phyloP scores from a whole-genome alignment of 2,329 filamentous ascomycete species.

The Coniochaeta sp. region DNA sequence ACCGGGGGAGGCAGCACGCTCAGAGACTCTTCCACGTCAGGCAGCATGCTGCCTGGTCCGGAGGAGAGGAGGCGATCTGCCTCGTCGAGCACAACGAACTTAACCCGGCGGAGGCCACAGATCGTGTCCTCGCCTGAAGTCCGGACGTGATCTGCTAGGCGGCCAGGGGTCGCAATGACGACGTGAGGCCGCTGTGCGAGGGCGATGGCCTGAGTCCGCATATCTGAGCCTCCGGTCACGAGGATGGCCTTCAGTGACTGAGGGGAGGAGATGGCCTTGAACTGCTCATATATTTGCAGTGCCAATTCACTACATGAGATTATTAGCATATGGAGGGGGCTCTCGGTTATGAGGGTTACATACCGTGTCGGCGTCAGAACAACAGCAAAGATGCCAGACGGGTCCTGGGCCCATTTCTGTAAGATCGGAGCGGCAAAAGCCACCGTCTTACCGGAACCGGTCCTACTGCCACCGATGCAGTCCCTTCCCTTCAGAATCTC shows the following conservation, averaged over 20 bases:
- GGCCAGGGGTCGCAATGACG: constrained; percentile 88
- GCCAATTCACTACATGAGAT: constrained; percentile 62
- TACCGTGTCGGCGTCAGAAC: constrained; percentile 82
- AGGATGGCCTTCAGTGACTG: constrained; percentile 82
- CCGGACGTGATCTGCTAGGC: constrained; percentile 87
- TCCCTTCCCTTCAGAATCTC: constrained; percentile 86
- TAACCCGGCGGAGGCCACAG: constrained; percentile 68
- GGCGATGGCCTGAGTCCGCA: constrained; percentile 82
- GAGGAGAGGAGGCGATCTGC: constrained; percentile 80
- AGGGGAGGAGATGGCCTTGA: constrained; percentile 84
- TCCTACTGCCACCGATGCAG: constrained; percentile 90
- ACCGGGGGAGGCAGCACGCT: constrained; percentile 69
- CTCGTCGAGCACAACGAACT: constrained; percentile 89
- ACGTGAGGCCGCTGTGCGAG: constrained; percentile 79
- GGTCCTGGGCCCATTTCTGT: constrained; percentile 89
- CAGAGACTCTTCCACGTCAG: constrained; percentile 85
- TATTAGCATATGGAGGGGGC: constrained; percentile 6
- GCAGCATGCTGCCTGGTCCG: constrained; percentile 80
- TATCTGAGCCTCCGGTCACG: constrained; percentile 89
- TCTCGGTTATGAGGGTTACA: constrained; percentile 2
- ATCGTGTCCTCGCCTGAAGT: constrained; percentile 89
- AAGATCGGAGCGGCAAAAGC: constrained; percentile 93
- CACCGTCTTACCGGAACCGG: constrained; percentile 94
- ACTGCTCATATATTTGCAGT: constrained; percentile 92
- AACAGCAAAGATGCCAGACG: constrained; percentile 82